Conservation (phyloP, 2,329 filamentous ascomycete species). For the Leptographium wingfieldii region DNA sequence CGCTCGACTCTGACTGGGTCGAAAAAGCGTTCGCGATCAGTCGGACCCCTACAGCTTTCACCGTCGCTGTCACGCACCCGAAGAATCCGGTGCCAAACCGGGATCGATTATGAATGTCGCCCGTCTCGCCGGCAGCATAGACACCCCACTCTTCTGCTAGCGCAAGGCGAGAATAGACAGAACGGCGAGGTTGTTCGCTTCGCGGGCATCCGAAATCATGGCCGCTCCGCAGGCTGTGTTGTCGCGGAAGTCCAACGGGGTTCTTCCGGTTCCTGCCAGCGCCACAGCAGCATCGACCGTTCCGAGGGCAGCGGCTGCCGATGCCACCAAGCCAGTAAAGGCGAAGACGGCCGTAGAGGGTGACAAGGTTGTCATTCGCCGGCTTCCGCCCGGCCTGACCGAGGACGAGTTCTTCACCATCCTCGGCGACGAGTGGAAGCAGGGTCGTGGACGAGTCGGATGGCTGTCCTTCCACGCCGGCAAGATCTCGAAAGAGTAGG, state of each 20-base stretch:
- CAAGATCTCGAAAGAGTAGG: slow-evolving; percentile 76
- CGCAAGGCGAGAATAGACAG: not conserved
- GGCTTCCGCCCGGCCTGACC: slow-evolving; percentile 76
- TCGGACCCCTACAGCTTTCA: not conserved
- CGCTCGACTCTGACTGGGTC: not conserved
- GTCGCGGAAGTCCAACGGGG: slow-evolving; percentile 35
- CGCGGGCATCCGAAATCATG: slow-evolving; percentile 1
- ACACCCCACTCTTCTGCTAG: not conserved
- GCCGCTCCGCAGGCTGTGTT: slow-evolving; percentile 15
- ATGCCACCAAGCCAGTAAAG: slow-evolving; percentile 29
- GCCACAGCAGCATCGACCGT: slow-evolving; percentile 23
- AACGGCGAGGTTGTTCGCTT: no score
- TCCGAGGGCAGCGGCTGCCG: slow-evolving; percentile 21
- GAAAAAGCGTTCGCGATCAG: not conserved
- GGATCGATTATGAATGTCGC: not conserved
- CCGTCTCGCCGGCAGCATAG: not conserved
- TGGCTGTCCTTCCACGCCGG: slow-evolving; percentile 57
- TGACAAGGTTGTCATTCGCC: slow-evolving; percentile 73
- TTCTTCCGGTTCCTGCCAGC: slow-evolving; percentile 35
- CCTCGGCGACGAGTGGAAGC: slow-evolving; percentile 69
- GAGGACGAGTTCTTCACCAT: slow-evolving; percentile 60
- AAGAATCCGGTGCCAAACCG: no score
- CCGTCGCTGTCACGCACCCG: not conserved
- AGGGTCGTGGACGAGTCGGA: slow-evolving; percentile 70
- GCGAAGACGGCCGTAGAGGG: slow-evolving; percentile 43